Conservation (phyloP, 2,329 filamentous ascomycete genomes). For the Fusarium avenaceum region DNA sequence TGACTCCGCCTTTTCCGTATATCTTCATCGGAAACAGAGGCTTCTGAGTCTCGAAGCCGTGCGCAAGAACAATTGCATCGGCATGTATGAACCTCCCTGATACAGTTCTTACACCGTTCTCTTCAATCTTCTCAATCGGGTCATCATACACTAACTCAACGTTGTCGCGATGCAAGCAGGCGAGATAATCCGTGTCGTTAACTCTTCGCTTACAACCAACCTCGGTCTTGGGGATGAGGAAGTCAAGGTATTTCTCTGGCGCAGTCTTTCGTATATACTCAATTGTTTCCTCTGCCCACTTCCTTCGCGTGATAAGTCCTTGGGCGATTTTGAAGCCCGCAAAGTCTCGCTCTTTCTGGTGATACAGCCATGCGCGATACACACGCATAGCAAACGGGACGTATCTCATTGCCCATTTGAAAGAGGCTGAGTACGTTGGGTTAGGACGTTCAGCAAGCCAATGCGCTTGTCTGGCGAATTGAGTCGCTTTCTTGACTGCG, state of each 20-base stretch:
- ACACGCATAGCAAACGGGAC: slow-evolving; percentile 41
- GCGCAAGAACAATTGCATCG: slow-evolving; percentile 61
- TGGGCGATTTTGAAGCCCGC: slow-evolving; percentile 38
- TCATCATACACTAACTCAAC: slow-evolving; percentile 49
- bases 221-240: slow-evolving; percentile 52
- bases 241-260: slow-evolving; percentile 49
- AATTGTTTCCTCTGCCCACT: slow-evolving; percentile 31
- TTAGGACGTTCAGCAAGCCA: slow-evolving; percentile 55
- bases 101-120: slow-evolving; percentile 31
- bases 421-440: slow-evolving; percentile 39
- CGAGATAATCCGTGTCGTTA: slow-evolving; percentile 53
- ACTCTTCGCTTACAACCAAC: slow-evolving; percentile 56
- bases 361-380: slow-evolving; percentile 42
- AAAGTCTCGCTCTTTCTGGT: slow-evolving; percentile 43
- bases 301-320: slow-evolving; percentile 32
- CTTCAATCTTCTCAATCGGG: slow-evolving; percentile 28
- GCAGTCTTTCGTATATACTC: slow-evolving; percentile 48
- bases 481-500: slow-evolving; percentile 57
- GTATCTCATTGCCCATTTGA: slow-evolving; percentile 46
- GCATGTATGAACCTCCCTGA: slow-evolving; percentile 42
- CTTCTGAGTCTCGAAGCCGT: slow-evolving; percentile 63
- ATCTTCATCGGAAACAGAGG: slow-evolving; percentile 63
- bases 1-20: slow-evolving; percentile 56
- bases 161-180: slow-evolving; percentile 48
- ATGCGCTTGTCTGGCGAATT: slow-evolving; percentile 65